These are phyloP conservation scores for Citrus mangshanensis DNA, from an alignment of 345 rosid genomes.

Conservation along the genomic window DNA sequence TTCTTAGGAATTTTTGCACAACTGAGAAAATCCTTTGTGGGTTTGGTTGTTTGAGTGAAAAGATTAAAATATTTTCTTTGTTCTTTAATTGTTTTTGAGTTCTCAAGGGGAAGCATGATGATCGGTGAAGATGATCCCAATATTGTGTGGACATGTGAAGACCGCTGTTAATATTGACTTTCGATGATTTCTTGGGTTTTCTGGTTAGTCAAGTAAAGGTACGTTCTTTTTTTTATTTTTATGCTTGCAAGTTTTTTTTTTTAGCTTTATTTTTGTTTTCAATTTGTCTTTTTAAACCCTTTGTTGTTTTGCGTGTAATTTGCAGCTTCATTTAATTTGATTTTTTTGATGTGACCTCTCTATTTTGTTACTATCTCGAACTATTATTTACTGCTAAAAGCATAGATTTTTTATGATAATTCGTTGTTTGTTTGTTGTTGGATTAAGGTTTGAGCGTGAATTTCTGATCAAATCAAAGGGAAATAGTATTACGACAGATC, in stretches of 20 bases:
- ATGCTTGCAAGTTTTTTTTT: constrained; percentile 8
- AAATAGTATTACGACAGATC: background rate
- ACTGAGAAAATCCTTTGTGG: constrained; percentile 33
- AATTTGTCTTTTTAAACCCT: background rate
- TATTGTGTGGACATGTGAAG: constrained; percentile 16
- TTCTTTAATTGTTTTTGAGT: background rate
- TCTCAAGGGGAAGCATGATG: constrained; percentile 10
- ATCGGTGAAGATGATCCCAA: constrained; percentile 31
- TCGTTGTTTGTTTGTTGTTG: constrained; percentile 10
- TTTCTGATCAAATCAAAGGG: background rate
- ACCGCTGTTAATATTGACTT: constrained; percentile 10
- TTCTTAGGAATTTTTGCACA: constrained; percentile 27
- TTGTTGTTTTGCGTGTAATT: background rate
- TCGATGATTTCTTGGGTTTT: constrained; percentile 30
- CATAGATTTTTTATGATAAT: background rate
- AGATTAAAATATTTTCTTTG: constrained; percentile 21
- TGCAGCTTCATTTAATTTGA: constrained; percentile 3
- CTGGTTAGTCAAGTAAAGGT: constrained; percentile 12
- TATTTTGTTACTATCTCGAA: constrained; percentile 7
- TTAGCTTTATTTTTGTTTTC: background rate
- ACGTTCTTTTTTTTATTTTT: constrained; percentile 8
- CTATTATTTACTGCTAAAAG: background rate
- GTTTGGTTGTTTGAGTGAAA: constrained; percentile 26
- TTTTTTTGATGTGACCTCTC: constrained; percentile 1
- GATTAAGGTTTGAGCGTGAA: constrained; percentile 11